Evolutionary conservation across 2,329 filamentous ascomycete genomes (phyloP).

Genomic region (Sporothrix dimorphospora): DNA sequence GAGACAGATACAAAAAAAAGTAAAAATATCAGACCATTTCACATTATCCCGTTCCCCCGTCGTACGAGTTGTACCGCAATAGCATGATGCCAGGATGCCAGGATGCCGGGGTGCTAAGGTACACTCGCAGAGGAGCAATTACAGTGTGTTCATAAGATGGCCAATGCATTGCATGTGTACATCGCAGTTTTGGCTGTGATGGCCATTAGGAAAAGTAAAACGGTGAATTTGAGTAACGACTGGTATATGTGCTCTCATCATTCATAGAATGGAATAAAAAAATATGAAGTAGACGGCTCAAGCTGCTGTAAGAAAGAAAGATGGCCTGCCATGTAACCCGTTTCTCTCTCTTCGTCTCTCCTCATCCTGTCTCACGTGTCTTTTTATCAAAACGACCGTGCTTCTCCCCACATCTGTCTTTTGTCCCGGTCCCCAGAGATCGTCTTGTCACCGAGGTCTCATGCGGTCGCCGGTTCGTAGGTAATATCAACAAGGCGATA

Average conservation of each 20-base stretch:
- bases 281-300: not conserved
- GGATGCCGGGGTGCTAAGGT: constrained; percentile 4
- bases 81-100: constrained; percentile 18
- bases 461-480: constrained; percentile 36
- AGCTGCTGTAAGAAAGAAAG: no score
- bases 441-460: not conserved
- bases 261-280: not conserved
- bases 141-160: not conserved
- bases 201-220: not conserved
- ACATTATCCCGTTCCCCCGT: not conserved
- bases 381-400: not conserved
- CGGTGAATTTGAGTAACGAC: not conserved
- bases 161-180: not conserved
- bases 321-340: no score
- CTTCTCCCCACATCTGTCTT: not conserved
- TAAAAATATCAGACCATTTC: constrained; percentile 26
- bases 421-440: not conserved
- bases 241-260: not conserved
- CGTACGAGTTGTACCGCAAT: constrained; percentile 2
- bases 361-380: not conserved
- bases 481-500: constrained; percentile 43
- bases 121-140: not conserved
- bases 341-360: no score
- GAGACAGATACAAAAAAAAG: constrained; percentile 27
- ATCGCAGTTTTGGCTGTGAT: no score